Conservation (phyloP, 1,284 basidiomycete genomes). For the Rhodotorula sp. region DNA sequence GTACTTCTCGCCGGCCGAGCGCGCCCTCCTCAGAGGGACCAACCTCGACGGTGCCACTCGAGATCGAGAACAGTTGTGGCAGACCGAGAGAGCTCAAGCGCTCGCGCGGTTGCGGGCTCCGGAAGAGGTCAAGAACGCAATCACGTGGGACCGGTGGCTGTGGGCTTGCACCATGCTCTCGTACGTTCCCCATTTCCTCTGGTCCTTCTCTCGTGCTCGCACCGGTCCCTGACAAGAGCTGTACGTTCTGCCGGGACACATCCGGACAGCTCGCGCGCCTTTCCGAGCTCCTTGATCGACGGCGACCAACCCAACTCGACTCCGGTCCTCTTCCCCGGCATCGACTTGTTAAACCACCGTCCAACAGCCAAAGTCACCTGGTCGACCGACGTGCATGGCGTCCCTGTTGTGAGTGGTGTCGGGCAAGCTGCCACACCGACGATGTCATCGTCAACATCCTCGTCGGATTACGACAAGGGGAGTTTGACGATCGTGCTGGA, state of each 20-base stretch:
- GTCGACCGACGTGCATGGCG: constrained; percentile 54
- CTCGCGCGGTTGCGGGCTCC: background rate
- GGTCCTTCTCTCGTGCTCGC: too few relatives aligned
- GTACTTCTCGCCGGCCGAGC: constrained; percentile 66
- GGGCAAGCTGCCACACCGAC: too few relatives aligned
- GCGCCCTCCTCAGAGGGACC: constrained; percentile 65
- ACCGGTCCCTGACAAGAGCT: constrained; percentile 55
- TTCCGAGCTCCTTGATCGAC: constrained; percentile 75
- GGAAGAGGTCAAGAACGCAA: constrained; percentile 37
- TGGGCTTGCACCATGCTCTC: constrained; percentile 57
- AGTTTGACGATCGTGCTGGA: constrained; percentile 40
- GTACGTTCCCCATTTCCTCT: constrained; percentile 52
- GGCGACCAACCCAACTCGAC: constrained; percentile 55
- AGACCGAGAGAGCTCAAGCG: constrained; percentile 56
- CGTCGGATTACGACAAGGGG: constrained; percentile 27
- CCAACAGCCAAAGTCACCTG: constrained; percentile 72
- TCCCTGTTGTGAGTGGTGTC: too few relatives aligned
- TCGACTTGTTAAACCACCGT: constrained; percentile 79
- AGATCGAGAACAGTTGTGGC: constrained; percentile 63
- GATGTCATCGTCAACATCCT: too few relatives aligned
- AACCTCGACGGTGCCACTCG: constrained; percentile 70
- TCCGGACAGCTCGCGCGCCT: constrained; percentile 73
- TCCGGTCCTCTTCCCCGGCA: constrained; percentile 76
- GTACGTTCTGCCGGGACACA: background rate
- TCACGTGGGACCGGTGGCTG: constrained; percentile 55